Evolutionary conservation across 192 early-diverging fungal genomes (phyloP).

Genomic region (Kappamyces sp.): DNA sequence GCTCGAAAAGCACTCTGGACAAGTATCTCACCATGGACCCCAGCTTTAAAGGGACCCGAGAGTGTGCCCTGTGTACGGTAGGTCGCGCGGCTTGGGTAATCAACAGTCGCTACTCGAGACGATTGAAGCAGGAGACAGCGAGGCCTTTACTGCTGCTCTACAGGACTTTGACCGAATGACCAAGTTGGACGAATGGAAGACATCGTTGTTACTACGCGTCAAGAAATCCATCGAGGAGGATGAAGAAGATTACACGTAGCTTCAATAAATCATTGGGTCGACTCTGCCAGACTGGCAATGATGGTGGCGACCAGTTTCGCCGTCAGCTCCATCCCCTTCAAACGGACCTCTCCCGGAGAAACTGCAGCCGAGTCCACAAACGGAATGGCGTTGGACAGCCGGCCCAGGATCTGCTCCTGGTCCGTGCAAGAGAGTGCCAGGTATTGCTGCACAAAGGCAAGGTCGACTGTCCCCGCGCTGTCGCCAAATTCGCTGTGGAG

Average conservation of each 20-base stretch:
- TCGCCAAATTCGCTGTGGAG: no score
- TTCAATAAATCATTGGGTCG: neutral
- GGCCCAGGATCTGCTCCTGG: no score
- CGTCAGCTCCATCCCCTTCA: no score
- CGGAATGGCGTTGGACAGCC: no score
- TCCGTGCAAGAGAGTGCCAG: no score
- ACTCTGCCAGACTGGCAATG: no score
- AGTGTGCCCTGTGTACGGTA: constrained; percentile 41
- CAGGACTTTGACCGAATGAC: constrained; percentile 81
- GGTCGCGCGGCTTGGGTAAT: neutral
- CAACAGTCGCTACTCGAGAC: constrained; percentile 63
- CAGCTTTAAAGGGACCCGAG: constrained; percentile 74
- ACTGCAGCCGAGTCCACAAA: no score
- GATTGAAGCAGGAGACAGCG: constrained; percentile 70
- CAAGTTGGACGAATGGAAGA: constrained; percentile 96
- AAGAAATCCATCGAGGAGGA: constrained; percentile 68
- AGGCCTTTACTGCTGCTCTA: constrained; percentile 76
- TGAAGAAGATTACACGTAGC: constrained; percentile 23
- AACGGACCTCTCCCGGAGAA: no score
- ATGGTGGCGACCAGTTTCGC: no score
- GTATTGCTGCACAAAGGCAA: no score
- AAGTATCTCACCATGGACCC: constrained; percentile 85
- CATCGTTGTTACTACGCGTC: constrained; percentile 76
- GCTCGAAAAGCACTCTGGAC: constrained; percentile 67
- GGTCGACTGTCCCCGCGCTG: no score